Evolutionary conservation across 192 early-diverging fungal species (phyloP).

Genomic region (Mortierella hygrophila): DNA sequence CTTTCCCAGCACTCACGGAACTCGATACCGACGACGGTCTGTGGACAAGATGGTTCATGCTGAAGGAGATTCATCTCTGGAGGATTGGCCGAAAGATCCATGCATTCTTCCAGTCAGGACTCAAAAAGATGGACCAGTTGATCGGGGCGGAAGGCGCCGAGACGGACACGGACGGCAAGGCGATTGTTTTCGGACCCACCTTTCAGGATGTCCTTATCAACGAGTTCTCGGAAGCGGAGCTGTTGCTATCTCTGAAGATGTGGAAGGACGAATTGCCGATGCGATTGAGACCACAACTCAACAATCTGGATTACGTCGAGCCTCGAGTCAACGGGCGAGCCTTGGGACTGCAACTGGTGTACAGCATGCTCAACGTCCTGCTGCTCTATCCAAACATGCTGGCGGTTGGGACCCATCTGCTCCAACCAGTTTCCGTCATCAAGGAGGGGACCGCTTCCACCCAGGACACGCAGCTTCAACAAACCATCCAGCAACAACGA

Average conservation of each 20-base stretch:
- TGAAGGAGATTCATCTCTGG: conserved; percentile 50
- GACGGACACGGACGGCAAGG: neutral
- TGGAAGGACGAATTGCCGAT: conserved; percentile 39
- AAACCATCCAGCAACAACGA: conserved; percentile 11
- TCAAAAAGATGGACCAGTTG: conserved; percentile 36
- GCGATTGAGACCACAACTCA: conserved; percentile 14
- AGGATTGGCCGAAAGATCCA: conserved; percentile 44
- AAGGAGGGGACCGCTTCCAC: neutral
- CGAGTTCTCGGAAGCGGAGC: conserved; percentile 45
- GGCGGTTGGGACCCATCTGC: conserved; percentile 32
- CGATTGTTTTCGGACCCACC: neutral
- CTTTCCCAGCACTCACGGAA: conserved; percentile 40
- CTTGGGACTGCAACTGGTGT: conserved; percentile 34
- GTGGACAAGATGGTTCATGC: conserved; percentile 56
- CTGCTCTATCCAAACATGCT: conserved; percentile 43
- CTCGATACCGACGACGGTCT: conserved; percentile 45
- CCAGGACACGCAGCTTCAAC: neutral
- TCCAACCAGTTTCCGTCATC: neutral
- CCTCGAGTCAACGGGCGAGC: conserved; percentile 51
- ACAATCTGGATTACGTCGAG: conserved; percentile 24
- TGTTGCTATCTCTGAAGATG: conserved; percentile 39
- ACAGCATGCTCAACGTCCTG: conserved; percentile 34
- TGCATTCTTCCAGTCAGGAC: conserved; percentile 39
- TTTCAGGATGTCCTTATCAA: conserved; percentile 18
- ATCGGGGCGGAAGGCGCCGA: conserved; percentile 11